Percentiles rank a stretch among this genome's conserved stretches.
phyloP scores from a whole-genome alignment of 805 yeast species.

The Blastobotrys parvus region DNA sequence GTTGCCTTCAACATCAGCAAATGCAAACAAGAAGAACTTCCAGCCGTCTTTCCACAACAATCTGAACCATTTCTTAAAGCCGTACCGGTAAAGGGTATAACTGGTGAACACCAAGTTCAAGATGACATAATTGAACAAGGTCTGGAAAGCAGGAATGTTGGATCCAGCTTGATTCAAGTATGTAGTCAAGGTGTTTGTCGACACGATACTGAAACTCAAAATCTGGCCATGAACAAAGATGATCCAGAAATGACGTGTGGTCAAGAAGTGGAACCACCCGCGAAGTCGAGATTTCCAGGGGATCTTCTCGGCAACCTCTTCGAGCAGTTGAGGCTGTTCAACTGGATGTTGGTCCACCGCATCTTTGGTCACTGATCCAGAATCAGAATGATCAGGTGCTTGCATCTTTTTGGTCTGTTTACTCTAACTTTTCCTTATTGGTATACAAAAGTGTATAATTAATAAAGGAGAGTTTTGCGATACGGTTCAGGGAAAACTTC shows the following conservation, averaged over 20 bases:
- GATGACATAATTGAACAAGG: constrained; percentile 33
- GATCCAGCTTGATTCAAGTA: constrained; percentile 31
- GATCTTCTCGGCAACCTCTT: neutral
- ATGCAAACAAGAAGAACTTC: constrained; percentile 36
- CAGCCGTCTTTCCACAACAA: constrained; percentile 31
- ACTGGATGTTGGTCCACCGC: too few species aligned
- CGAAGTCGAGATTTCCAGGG: neutral
- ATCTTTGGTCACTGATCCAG: too few species aligned
- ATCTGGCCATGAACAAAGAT: constrained; percentile 36
- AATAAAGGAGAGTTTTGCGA: constrained; percentile 6
- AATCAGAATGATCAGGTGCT: too few species aligned
- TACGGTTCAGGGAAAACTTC: constrained; percentile 8
- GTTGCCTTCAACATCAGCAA: constrained; percentile 40
- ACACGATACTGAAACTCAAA: constrained; percentile 33
- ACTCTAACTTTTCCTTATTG: too few species aligned
- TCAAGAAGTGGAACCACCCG: constrained; percentile 21
- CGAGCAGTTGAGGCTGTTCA: neutral
- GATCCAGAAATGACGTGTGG: constrained; percentile 32
- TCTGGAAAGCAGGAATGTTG: constrained; percentile 38
- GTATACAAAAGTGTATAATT: too few species aligned
- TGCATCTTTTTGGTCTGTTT: too few species aligned
- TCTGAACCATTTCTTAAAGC: constrained; percentile 29
- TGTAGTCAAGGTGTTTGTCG: constrained; percentile 37
- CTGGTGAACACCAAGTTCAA: constrained; percentile 33
- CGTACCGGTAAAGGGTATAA: constrained; percentile 32